A percentile compares a stretch with the other conserved stretches of the same genome.
Conservation (phyloP, 352 stramenopile genomes). For the Globisporangium mamillatum region DNA sequence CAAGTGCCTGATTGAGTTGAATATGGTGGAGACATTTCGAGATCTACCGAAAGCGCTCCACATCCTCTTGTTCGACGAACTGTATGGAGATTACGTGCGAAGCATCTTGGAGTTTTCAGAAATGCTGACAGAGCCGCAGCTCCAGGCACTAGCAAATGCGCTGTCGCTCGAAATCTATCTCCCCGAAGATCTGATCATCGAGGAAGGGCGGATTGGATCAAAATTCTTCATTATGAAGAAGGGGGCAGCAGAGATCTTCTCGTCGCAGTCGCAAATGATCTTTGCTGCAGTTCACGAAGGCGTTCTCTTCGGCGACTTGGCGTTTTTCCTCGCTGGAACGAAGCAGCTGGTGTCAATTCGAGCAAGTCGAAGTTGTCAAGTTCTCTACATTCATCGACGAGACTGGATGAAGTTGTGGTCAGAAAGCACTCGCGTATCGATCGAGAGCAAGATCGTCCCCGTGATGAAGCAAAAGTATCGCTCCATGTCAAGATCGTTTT, state of each 20-base stretch:
- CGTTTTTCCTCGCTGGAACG: constrained; percentile 23
- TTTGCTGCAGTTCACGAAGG: constrained; percentile 22
- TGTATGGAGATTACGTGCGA: constrained; percentile 21
- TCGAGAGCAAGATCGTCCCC: constrained; percentile 25
- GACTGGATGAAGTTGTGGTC: constrained; percentile 22
- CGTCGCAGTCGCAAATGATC: constrained; percentile 16
- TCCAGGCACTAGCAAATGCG: constrained; percentile 19
- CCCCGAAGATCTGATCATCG: constrained; percentile 23
- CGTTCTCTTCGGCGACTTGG: constrained; percentile 24
- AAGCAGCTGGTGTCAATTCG: constrained; percentile 20
- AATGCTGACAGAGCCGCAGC: constrained; percentile 14
- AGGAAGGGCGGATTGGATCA: constrained; percentile 19
- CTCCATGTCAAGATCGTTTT: constrained; percentile 14
- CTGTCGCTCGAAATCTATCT: constrained; percentile 26
- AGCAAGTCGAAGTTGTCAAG: constrained; percentile 20
- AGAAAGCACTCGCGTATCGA: constrained; percentile 9
- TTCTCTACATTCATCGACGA: constrained; percentile 17
- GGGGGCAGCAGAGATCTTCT: constrained; percentile 20
- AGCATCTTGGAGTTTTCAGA: constrained; percentile 18
- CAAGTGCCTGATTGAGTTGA: constrained; percentile 21
- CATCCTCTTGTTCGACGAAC: constrained; percentile 22
- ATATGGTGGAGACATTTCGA: constrained; percentile 17
- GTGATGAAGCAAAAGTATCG: constrained; percentile 23
- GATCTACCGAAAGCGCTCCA: constrained; percentile 19
- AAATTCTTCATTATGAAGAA: constrained; percentile 24